Evolutionary conservation across 1,284 basidiomycete genomes (phyloP).

Genomic region (Volvariella volvacea): DNA sequence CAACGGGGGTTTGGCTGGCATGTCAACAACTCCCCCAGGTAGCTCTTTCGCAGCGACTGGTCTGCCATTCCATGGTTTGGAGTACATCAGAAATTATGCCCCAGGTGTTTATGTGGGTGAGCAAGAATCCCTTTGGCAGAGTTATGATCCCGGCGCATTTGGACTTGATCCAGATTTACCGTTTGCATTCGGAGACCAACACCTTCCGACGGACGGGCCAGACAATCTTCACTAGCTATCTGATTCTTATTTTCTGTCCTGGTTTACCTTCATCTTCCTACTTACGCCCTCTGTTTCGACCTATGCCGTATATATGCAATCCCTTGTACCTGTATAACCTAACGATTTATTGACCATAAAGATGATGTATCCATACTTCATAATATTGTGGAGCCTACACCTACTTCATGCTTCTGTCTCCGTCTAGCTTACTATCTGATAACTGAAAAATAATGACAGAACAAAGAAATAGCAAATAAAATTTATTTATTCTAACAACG

Average conservation of each 20-base stretch:
- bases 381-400: too few species aligned
- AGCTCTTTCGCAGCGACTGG: conserved; percentile 61
- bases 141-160: conserved; percentile 66
- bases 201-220: conserved; percentile 25
- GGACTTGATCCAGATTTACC: conserved; percentile 68
- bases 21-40: conserved; percentile 51
- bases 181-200: conserved; percentile 46
- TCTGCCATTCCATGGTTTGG: conserved; percentile 72
- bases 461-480: too few species aligned
- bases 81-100: conserved; percentile 70
- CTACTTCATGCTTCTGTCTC: too few species aligned
- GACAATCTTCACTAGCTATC: conserved; percentile 12
- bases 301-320: conserved; percentile 1
- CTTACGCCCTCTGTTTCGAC: neutral
- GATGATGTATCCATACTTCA: too few species aligned
- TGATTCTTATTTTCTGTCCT: conserved; percentile 4
- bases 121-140: conserved; percentile 66
- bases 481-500: too few species aligned
- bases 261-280: conserved; percentile 3
- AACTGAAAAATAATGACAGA: too few species aligned
- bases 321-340: too few species aligned
- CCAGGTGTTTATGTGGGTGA: conserved; percentile 40
- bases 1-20: conserved; percentile 26
- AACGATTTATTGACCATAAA: too few species aligned
- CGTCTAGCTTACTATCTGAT: too few species aligned